Evolutionary conservation across 2,329 filamentous ascomycete species (phyloP).

Genomic region (Fusarium ambrosium): DNA sequence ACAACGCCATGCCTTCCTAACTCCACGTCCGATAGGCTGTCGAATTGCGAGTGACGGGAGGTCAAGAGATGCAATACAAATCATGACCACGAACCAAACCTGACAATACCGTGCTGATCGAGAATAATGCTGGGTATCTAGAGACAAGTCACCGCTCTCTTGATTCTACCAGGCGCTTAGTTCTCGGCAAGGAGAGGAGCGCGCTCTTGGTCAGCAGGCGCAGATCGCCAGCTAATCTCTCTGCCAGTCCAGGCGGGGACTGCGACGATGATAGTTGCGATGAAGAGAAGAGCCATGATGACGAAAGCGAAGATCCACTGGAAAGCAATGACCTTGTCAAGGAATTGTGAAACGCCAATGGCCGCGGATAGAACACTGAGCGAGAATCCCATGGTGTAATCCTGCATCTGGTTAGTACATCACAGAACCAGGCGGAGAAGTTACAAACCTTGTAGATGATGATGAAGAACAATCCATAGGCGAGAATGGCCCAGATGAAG

Average conservation of each 20-base stretch:
- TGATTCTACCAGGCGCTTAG: slow-evolving; percentile 16
- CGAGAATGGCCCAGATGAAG: slow-evolving; percentile 87
- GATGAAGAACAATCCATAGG: slow-evolving; percentile 83
- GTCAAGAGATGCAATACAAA: slow-evolving; percentile 21
- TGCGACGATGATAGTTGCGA: slow-evolving; percentile 75
- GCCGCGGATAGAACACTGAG: slow-evolving; percentile 80
- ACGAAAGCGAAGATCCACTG: slow-evolving; percentile 95
- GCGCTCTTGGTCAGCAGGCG: slow-evolving; percentile 66
- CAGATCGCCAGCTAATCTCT: slow-evolving; percentile 63
- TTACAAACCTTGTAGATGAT: slow-evolving; percentile 74
- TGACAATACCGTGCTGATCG: background rate
- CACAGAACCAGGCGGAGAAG: background rate
- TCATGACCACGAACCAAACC: slow-evolving; percentile 1
- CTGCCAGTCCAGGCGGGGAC: slow-evolving; percentile 74
- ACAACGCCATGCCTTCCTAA: slow-evolving; percentile 34
- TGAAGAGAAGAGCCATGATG: slow-evolving; percentile 82
- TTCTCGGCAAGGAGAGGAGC: slow-evolving; percentile 71
- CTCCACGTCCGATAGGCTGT: slow-evolving; percentile 26
- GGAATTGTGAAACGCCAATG: slow-evolving; percentile 83
- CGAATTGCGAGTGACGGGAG: slow-evolving; percentile 23
- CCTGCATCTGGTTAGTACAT: slow-evolving; percentile 54
- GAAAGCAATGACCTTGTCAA: slow-evolving; percentile 78
- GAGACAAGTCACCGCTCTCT: slow-evolving; percentile 1
- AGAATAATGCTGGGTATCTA: background rate
- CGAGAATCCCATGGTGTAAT: slow-evolving; percentile 83